Evolutionary conservation across 768 basidiomycete species (phyloP), one percentile per base, ranked within the genome.

Genomic region (Royoungia palumana): DNA sequence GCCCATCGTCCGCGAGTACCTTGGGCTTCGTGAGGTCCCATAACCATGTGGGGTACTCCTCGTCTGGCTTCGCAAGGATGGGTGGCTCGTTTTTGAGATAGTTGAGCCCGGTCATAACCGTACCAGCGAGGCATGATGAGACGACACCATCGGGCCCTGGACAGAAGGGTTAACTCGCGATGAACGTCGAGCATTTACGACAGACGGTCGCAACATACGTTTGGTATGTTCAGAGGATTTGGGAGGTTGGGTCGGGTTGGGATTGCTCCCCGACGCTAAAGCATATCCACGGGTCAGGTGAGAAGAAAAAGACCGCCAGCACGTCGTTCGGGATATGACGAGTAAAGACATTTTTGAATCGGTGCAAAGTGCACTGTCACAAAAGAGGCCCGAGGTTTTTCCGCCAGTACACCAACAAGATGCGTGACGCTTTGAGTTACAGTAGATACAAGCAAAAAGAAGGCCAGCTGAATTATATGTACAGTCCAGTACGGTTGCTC

Each of bases 21-120:
- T 78, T 79, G 5, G 83, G 77, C 51, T 82, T 67, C 17, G 89
- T 69, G 34, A 92, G 61, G 13, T 76, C 83, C 94, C 94, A 96
- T 35, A 96, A 66, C 94, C 94, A 96, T 7, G 79, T 65, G 4
- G 94, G 94, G 65, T 96, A 95, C 56, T 84, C 82, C 37, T 88
- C 85, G 66, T 96, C 94, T 0, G 87, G 72, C 11, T 77, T 69
- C 2, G 94, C 89, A 20, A 89, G 65, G 0, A 94, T 81, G 6
- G 89, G 83, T 0, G 79, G 70, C 61, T 94, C 87, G 44, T 80
- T 84, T 66, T 95, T 95, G 45, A 92, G 74, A 60, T 89, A 92
- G 58, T 87, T 85, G 6, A 89, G 62, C 3, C 92, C 93, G n/a
- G 73, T 72, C n/a, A 96, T 65, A 5, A 88, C 71, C 8, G 90